These are phyloP conservation scores for Wickerhamiella australiensis DNA, from an alignment of 805 yeast genomes.

Conservation along the genomic window DNA sequence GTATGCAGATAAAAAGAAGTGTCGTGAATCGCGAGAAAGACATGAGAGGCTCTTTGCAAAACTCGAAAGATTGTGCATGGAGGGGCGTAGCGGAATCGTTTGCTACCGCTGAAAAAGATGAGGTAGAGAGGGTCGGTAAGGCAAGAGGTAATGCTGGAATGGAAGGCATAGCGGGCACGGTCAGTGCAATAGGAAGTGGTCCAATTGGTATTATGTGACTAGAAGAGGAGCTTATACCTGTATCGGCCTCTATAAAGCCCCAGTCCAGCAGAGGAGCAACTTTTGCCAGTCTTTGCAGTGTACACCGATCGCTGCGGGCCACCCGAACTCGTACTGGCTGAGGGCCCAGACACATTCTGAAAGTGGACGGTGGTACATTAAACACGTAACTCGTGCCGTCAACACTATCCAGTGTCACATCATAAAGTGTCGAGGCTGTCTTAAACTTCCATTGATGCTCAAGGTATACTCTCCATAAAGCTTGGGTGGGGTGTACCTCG, in stretches of 20 bases:
- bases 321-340: neutral
- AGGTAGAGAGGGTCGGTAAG: neutral
- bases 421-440: neutral
- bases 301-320: neutral
- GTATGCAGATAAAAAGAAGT: neutral
- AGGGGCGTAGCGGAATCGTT: neutral
- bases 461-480: neutral
- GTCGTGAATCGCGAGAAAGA: neutral
- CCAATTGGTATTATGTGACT: too few species aligned
- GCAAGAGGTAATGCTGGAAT: neutral
- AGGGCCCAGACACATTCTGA: neutral
- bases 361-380: neutral
- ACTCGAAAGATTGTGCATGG: neutral
- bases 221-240: too few species aligned
- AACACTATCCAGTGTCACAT: neutral
- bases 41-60: neutral
- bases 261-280: neutral
- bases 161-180: neutral
- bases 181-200: neutral
- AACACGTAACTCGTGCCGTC: neutral
- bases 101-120: neutral
- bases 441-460: conserved; percentile 1
- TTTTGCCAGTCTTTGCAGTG: neutral
- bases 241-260: neutral
- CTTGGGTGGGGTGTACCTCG: neutral